Conservation (phyloP, 345 rosid species). For the Arabidopsis thaliana region DNA sequence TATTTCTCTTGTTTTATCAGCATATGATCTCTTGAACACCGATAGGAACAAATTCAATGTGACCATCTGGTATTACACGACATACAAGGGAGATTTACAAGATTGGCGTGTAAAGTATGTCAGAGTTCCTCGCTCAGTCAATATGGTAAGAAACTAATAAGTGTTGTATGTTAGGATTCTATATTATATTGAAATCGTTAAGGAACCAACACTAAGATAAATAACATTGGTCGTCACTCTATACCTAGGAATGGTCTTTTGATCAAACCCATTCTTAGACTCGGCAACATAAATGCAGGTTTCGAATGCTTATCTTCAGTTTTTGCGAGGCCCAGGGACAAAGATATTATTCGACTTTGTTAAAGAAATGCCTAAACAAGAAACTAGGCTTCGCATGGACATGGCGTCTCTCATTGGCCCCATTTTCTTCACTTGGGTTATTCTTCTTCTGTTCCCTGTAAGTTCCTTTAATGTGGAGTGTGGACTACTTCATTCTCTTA, state of each 20-base stretch:
- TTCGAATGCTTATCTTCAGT: slow-evolving; percentile 76
- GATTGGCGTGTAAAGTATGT: slow-evolving; percentile 41
- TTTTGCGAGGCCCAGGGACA: slow-evolving; percentile 57
- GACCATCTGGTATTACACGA: slow-evolving; percentile 83
- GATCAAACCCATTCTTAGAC: slow-evolving; percentile 51
- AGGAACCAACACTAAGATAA: neutral
- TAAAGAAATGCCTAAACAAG: slow-evolving; percentile 79
- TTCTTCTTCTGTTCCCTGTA: slow-evolving; percentile 78
- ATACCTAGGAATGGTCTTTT: slow-evolving; percentile 1
- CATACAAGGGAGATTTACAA: slow-evolving; percentile 47
- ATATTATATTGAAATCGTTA: neutral
- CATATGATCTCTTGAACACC: slow-evolving; percentile 85
- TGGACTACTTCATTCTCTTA: too few relatives aligned
- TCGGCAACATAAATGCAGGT: slow-evolving; percentile 49
- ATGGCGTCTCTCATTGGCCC: slow-evolving; percentile 78
- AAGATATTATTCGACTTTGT: slow-evolving; percentile 66
- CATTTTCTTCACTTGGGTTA: slow-evolving; percentile 60
- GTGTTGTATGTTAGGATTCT: neutral
- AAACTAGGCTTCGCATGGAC: slow-evolving; percentile 55
- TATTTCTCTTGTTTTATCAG: slow-evolving; percentile 45
- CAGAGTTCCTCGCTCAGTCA: slow-evolving; percentile 73
- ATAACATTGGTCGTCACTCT: neutral
- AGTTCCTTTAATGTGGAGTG: slow-evolving; percentile 38
- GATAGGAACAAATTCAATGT: slow-evolving; percentile 60
- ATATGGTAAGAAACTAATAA: slow-evolving; percentile 61